phyloP scores from a whole-genome alignment of 352 stramenopile species.

The Pythium monospermum region DNA sequence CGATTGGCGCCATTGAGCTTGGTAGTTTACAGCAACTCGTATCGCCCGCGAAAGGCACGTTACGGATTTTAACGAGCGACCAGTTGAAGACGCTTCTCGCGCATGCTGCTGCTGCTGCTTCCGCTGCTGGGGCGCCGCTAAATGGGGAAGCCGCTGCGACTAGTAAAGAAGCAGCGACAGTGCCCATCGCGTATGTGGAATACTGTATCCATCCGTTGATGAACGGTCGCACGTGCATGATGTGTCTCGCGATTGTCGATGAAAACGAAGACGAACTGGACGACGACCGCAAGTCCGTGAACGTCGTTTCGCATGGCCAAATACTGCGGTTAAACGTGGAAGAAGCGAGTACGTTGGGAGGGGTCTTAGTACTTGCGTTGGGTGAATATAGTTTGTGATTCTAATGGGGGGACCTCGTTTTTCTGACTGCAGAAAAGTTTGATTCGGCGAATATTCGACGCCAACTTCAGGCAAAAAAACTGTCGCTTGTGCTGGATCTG shows the following conservation, averaged over 20 bases:
- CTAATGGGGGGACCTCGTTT: too few relatives aligned
- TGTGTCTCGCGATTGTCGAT: slow-evolving; percentile 70
- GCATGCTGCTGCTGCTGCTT: slow-evolving; percentile 3
- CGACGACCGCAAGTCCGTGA: slow-evolving; percentile 49
- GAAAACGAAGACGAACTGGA: slow-evolving; percentile 63
- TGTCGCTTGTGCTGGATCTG: slow-evolving; percentile 95
- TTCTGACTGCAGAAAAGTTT: slow-evolving; percentile 87
- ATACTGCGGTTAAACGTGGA: slow-evolving; percentile 94
- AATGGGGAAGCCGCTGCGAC: slow-evolving; percentile 2
- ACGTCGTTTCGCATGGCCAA: slow-evolving; percentile 82
- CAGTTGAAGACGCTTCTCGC: slow-evolving; percentile 15
- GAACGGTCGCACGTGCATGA: slow-evolving; percentile 73
- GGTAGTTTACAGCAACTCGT: slow-evolving; percentile 49
- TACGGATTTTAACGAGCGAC: slow-evolving; percentile 28
- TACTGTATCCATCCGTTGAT: slow-evolving; percentile 77
- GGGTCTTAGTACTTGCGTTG: slow-evolving; percentile 44
- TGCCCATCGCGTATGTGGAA: slow-evolving; percentile 54
- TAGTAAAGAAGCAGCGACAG: neutral
- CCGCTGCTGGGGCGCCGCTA: too few relatives aligned
- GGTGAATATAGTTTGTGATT: slow-evolving; percentile 8
- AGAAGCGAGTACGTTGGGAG: slow-evolving; percentile 89
- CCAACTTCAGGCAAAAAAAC: slow-evolving; percentile 84
- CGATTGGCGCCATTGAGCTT: slow-evolving; percentile 46
- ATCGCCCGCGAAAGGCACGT: slow-evolving; percentile 90
- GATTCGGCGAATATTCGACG: slow-evolving; percentile 82